Evolutionary conservation across 805 yeast genomes (phyloP).

Genomic region (Diddensiella caesifluorescens): DNA sequence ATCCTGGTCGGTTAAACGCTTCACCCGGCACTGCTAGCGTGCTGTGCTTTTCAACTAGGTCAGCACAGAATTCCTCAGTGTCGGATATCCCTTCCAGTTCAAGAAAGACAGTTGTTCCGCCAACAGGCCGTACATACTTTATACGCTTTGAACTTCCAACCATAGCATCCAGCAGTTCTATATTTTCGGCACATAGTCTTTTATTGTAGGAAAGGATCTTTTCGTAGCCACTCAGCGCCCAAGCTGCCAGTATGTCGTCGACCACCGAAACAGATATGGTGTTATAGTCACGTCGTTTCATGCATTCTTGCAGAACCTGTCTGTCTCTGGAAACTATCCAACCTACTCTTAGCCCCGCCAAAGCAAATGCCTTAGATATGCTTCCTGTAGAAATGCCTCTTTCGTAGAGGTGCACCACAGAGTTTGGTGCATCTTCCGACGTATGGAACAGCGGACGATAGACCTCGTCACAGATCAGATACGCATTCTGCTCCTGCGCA

Average conservation of each 20-base stretch:
- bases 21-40: constrained; percentile 48
- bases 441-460: constrained; percentile 49
- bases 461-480: constrained; percentile 47
- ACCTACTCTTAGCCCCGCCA: constrained; percentile 51
- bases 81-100: constrained; percentile 31
- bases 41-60: constrained; percentile 34
- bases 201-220: constrained; percentile 38
- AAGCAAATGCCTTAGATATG: constrained; percentile 48
- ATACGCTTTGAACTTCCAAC: constrained; percentile 34
- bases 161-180: constrained; percentile 35
- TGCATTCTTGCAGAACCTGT: constrained; percentile 31
- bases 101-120: constrained; percentile 45
- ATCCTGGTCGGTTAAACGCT: constrained; percentile 40
- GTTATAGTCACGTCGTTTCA: constrained; percentile 44
- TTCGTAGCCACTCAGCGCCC: constrained; percentile 37
- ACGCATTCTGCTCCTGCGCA: constrained; percentile 34
- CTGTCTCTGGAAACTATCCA: constrained; percentile 43
- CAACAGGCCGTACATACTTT: constrained; percentile 41
- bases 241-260: constrained; percentile 44
- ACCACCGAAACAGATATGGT: constrained; percentile 45
- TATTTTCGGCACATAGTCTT: constrained; percentile 37
- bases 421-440: constrained; percentile 31
- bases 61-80: constrained; percentile 34
- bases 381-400: constrained; percentile 46
- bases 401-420: constrained; percentile 39